Evolutionary conservation across 2,329 filamentous ascomycete genomes (phyloP), one percentile per base, ranked within the genome.

Genomic region (Colletotrichum paranaense): DNA sequence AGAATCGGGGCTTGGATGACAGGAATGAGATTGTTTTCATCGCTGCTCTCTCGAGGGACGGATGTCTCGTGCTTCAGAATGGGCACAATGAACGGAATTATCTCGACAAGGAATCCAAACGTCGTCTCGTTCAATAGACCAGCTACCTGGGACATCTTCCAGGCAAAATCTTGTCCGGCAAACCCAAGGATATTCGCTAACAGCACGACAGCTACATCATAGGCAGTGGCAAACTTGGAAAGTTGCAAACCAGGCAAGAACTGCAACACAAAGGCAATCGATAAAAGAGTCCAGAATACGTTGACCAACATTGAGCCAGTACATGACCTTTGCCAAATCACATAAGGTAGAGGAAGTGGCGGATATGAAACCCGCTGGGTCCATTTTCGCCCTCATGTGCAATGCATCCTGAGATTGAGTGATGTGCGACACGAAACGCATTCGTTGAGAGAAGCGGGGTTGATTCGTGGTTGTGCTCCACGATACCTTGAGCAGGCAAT

Each of bases 1-100:
- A 94, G 84, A 63, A 94, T 93, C 4, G 92, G 92, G 67, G 91
- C 91, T 78, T 92, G 88, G 63, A 93, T 93, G 76, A 93, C 91
- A 2, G 86, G 85, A 56, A 92, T 88, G 80, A 80, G 74, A 56
- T 83, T 80, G 2, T 82, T 81, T 49, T 81, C 80, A 5, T 81
- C 78, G 3, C 78, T 79, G 30, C 79, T 80, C 0, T 68, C 76
- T 1, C 75, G 56, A 0, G 70, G 60, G 0, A 70, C 26, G 9
- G 75, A 28, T 0, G 63, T 42, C 2, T 80, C 60, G 32, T 81
- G 79, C 60, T 82, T 81, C 14, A 78, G 79, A 8, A 93, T 85
- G 67, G 93, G 79, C 2, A 92, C 87, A 82, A 93, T 89, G 78
- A 93, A 93, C 16, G 94, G 83, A 32, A 94, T 88, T 66, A 93